A percentile compares a stretch with the other conserved stretches of the same genome.
phyloP scores from a whole-genome alignment of 192 early-diverging fungal species.

The Backusella tuberculispora region DNA sequence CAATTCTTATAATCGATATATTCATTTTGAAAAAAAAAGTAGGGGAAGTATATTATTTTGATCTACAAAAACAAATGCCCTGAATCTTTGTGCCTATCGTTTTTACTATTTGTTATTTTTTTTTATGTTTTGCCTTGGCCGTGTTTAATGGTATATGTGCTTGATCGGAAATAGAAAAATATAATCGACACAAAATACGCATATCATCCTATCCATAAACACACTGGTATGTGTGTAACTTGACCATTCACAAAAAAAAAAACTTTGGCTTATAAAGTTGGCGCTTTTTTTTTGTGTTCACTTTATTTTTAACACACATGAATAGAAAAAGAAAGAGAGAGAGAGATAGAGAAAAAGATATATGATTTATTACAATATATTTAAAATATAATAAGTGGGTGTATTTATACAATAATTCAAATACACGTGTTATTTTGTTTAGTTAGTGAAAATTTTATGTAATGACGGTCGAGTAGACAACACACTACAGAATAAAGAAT shows the following conservation, averaged over 20 bases:
- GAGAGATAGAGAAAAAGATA: too few relatives aligned
- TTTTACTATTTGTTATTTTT: background rate
- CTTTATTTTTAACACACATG: constrained; percentile 7
- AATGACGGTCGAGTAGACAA: background rate
- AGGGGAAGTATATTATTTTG: background rate
- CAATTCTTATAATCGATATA: too few relatives aligned
- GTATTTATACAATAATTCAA: background rate
- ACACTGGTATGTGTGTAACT: background rate
- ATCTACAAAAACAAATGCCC: background rate
- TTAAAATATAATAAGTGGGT: too few relatives aligned
- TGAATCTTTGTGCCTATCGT: background rate
- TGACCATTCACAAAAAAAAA: background rate
- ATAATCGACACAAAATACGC: background rate
- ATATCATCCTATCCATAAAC: background rate
- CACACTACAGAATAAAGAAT: constrained; percentile 5
- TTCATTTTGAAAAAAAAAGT: background rate
- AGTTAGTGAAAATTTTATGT: background rate
- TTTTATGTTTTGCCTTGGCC: too few relatives aligned
- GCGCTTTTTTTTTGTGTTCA: background rate
- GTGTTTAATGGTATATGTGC: too few relatives aligned
- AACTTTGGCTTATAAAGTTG: too few relatives aligned
- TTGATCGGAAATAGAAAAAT: too few relatives aligned
- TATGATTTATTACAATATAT: too few relatives aligned
- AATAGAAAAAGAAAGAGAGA: background rate
- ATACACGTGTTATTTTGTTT: background rate